Percentiles rank a stretch among this genome's conserved stretches.
Conservation (phyloP, 345 rosid genomes). For the Eucalyptus regnans region DNA sequence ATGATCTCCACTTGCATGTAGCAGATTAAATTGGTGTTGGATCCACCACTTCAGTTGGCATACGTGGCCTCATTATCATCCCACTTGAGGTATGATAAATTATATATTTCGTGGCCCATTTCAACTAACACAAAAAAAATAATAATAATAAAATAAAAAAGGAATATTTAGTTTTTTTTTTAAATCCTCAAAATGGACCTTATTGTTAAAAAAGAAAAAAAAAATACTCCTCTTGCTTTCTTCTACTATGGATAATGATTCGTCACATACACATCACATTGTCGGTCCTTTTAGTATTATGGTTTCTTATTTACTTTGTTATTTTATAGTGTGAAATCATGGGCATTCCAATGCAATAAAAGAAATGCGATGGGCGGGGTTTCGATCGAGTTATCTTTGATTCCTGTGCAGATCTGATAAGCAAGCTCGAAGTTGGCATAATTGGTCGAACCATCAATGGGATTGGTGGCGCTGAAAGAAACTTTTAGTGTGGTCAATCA, state of each 20-base stretch:
- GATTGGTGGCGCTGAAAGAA: neutral
- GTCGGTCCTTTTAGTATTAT: neutral
- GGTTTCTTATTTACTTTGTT: neutral
- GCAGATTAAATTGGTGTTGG: neutral
- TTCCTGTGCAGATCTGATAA: neutral
- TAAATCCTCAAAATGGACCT: neutral
- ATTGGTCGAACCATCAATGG: neutral
- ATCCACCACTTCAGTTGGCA: neutral
- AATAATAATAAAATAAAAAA: neutral
- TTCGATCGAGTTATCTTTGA: neutral
- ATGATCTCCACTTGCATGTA: neutral
- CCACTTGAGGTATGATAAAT: neutral
- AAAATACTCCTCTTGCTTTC: neutral
- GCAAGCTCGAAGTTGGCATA: neutral
- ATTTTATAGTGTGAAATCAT: neutral
- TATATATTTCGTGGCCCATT: neutral
- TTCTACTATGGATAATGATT: neutral
- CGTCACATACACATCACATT: neutral
- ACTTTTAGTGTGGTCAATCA: neutral
- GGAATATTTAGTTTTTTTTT: neutral
- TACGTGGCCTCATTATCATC: neutral
- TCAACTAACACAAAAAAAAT: neutral
- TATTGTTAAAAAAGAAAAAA: neutral
- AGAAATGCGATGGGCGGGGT: neutral
- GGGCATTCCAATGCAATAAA: neutral